Percentiles rank a stretch among this genome's conserved stretches.
phyloP scores from a whole-genome alignment of 306 rosid species.

The Casuarina cunninghamiana region DNA sequence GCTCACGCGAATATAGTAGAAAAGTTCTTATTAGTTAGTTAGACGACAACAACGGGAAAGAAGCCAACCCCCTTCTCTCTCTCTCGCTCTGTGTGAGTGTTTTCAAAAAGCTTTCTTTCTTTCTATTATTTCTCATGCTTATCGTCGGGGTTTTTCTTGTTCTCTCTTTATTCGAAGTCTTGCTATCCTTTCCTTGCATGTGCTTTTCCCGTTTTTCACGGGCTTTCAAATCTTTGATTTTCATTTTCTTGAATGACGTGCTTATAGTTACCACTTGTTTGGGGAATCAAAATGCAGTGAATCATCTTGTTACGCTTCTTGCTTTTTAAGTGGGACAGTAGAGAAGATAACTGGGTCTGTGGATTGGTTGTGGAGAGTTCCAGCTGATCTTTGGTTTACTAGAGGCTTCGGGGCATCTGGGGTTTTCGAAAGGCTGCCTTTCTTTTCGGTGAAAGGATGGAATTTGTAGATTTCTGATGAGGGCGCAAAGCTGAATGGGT shows the following conservation, averaged over 20 bases:
- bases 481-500: neutral
- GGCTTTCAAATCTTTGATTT: neutral
- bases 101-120: neutral
- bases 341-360: neutral
- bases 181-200: neutral
- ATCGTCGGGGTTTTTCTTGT: neutral
- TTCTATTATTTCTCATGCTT: neutral
- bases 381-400: neutral
- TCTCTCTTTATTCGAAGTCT: neutral
- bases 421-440: neutral
- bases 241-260: neutral
- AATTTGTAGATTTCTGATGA: neutral
- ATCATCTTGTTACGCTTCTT: neutral
- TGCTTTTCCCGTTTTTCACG: neutral
- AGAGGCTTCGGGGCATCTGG: conserved; percentile 4
- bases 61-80: neutral
- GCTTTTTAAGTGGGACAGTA: neutral
- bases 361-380: neutral
- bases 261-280: neutral
- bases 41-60: neutral
- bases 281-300: neutral
- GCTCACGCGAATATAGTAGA: neutral
- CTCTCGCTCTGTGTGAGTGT: neutral
- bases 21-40: neutral
- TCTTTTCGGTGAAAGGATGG: neutral